phyloP scores from a whole-genome alignment of 169 alveolate species.

The Neospora caninum region DNA sequence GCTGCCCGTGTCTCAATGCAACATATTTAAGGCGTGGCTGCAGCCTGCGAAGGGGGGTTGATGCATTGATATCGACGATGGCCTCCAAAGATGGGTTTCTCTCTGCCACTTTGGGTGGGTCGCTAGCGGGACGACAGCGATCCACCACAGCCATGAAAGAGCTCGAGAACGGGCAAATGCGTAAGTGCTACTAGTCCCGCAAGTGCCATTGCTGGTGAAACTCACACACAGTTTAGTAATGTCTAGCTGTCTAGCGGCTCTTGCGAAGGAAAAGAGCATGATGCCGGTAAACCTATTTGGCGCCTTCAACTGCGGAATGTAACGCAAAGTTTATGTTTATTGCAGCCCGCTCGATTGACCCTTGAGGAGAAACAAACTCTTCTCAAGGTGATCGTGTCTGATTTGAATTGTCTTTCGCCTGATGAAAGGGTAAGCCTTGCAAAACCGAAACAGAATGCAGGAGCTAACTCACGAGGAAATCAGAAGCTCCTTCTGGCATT shows the following conservation, averaged over 20 bases:
- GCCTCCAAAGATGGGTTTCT: neutral
- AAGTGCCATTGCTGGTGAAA: too few relatives aligned
- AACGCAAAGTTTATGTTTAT: neutral
- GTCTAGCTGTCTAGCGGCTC: conserved; percentile 18
- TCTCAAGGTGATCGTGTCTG: neutral
- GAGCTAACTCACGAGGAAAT: neutral
- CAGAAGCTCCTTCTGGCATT: conserved; percentile 22
- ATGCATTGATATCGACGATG: neutral
- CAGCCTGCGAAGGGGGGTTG: neutral
- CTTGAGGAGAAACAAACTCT: conserved; percentile 6
- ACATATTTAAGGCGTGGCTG: neutral
- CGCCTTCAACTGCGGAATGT: neutral
- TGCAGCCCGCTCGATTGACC: conserved; percentile 18
- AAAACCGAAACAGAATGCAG: neutral
- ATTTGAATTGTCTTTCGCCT: too few relatives aligned
- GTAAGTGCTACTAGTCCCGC: neutral
- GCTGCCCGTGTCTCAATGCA: neutral
- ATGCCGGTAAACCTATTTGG: neutral
- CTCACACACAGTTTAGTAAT: neutral
- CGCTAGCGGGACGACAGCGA: neutral
- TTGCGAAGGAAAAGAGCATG: conserved; percentile 33
- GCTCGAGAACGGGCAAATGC: neutral
- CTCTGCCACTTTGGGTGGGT: neutral
- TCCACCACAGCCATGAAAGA: neutral
- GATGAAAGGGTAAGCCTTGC: neutral